Conservation (phyloP, 2,329 filamentous ascomycete genomes). For the Talaromyces sp. region DNA sequence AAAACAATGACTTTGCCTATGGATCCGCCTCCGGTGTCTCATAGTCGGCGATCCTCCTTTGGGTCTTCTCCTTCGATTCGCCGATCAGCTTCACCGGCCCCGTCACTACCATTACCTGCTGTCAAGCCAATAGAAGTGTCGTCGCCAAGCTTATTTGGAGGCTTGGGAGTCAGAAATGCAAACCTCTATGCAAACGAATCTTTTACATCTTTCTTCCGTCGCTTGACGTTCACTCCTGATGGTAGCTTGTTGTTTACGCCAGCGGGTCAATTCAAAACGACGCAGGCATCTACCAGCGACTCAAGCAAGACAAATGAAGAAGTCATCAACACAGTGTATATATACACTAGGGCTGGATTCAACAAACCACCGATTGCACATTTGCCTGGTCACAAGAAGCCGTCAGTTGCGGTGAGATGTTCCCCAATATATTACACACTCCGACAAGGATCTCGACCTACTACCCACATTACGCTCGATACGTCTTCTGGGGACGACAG, state of each 20-base stretch:
- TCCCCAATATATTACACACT: slow-evolving; percentile 86
- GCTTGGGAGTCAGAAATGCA: slow-evolving; percentile 72
- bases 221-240: slow-evolving; percentile 91
- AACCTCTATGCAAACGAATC: slow-evolving; percentile 96
- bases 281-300: slow-evolving; percentile 65
- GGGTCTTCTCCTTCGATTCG: slow-evolving; percentile 71
- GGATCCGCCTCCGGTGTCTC: slow-evolving; percentile 90
- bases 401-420: slow-evolving; percentile 91
- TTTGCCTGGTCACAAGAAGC: slow-evolving; percentile 95
- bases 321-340: slow-evolving; percentile 94
- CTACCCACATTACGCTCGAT: slow-evolving; percentile 90
- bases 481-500: slow-evolving; percentile 83
- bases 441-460: slow-evolving; percentile 64
- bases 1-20: slow-evolving; percentile 86
- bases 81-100: slow-evolving; percentile 86
- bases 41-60: slow-evolving; percentile 93
- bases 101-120: slow-evolving; percentile 87
- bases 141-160: slow-evolving; percentile 64
- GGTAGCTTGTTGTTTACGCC: slow-evolving; percentile 91
- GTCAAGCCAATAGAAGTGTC: slow-evolving; percentile 93
- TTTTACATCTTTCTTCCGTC: slow-evolving; percentile 91
- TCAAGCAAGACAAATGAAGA: slow-evolving; percentile 73
- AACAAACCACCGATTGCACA: slow-evolving; percentile 96
- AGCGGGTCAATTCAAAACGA: slow-evolving; percentile 88
- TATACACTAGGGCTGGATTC: slow-evolving; percentile 92